phyloP scores from a whole-genome alignment of 805 yeast genomes.

The Metschnikowia kunwiensis region DNA sequence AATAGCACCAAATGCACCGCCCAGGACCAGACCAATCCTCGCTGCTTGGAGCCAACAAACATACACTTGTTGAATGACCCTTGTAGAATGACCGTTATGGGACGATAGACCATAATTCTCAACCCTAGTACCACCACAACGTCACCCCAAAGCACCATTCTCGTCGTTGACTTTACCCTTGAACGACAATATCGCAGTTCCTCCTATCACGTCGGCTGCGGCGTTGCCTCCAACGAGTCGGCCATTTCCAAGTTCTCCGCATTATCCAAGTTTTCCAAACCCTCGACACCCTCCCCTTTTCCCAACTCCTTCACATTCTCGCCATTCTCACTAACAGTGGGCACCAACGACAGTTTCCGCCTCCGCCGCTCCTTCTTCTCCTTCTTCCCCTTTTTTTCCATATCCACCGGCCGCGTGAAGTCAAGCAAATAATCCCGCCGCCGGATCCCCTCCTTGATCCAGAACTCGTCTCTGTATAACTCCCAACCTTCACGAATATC shows the following conservation, averaged over 20 bases:
- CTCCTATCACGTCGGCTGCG: too few relatives aligned
- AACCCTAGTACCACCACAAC: too few relatives aligned
- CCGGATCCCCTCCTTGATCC: slow-evolving; percentile 80
- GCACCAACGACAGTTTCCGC: slow-evolving; percentile 13
- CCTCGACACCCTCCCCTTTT: slow-evolving; percentile 9
- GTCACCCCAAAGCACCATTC: too few relatives aligned
- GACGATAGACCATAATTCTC: too few relatives aligned
- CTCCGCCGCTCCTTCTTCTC: slow-evolving; percentile 40
- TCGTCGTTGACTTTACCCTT: too few relatives aligned
- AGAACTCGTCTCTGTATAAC: slow-evolving; percentile 84
- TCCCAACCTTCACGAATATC: slow-evolving; percentile 95
- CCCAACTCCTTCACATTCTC: slow-evolving; percentile 5
- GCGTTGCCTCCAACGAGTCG: not conserved
- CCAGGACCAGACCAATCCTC: too few relatives aligned
- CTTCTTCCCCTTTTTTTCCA: slow-evolving; percentile 22
- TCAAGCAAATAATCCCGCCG: slow-evolving; percentile 41
- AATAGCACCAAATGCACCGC: too few relatives aligned
- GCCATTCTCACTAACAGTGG: slow-evolving; percentile 9
- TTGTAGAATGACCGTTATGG: too few relatives aligned
- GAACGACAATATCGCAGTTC: too few relatives aligned
- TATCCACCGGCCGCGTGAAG: slow-evolving; percentile 18
- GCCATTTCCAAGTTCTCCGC: slow-evolving; percentile 7
- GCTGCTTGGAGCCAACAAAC: too few relatives aligned
- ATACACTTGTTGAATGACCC: too few relatives aligned
- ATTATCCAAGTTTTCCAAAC: slow-evolving; percentile 7